Evolutionary conservation across 495 filamentous ascomycete genomes (phyloP), one percentile per base, ranked within the genome.

Genomic region (Xylaria flabelliformis): DNA sequence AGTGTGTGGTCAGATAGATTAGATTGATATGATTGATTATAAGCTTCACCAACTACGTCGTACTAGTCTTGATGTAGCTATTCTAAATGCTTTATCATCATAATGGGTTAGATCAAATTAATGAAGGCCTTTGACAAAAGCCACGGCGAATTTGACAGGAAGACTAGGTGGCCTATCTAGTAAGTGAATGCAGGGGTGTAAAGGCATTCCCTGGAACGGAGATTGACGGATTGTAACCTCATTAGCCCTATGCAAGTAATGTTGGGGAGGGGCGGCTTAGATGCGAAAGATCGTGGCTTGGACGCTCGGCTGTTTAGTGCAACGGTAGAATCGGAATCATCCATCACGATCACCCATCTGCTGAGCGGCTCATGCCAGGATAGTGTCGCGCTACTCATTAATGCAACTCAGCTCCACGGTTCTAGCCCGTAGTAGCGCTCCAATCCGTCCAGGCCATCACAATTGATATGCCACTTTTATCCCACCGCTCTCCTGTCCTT

Each of bases 231-330:
- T 50, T 53, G 46, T 8, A 53, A 21, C 34, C 29, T 42, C 10
- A 56, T 36, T 36, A 67, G 65, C 65, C 65, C 50, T 67, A 67
- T 67, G 65, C 65, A 67, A 36, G 65, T 67, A 67, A 67, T 67
- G 46, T 26, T 21, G 13, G 3, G n/a, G 15, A 17, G 50, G 50
- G 19, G 3, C 32, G n/a, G 42, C 65, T 44, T 36, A 0, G 34
- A 67, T 56, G 50, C n/a, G 44, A 32, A 32, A 50, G 65, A 67
- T 67, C 48, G 65, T 67, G 65, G 65, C 65, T 67, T 67, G 65
- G 5, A 34, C 7, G n/a, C 24, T 39, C 46, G 46, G 64, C 64
- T 17, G 36, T 6, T 53, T 39, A 44, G 65, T 44, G 65, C 42
- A 67, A 67, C 65, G 50, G 44, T 7, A 4, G 34, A 21, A 56